phyloP scores from a whole-genome alignment of 2,329 filamentous ascomycete species.

The Botrytis porri region DNA sequence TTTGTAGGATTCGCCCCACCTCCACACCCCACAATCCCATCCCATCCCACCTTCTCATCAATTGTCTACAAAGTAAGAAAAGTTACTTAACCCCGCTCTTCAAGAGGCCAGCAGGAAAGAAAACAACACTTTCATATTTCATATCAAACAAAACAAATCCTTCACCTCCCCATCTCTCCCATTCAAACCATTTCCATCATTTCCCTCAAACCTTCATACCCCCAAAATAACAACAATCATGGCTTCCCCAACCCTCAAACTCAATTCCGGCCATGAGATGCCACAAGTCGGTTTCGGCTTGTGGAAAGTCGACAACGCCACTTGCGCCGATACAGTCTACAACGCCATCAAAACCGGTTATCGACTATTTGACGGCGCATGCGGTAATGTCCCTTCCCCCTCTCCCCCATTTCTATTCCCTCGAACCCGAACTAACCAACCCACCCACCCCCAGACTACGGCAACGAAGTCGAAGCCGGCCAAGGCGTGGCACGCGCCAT shows the following conservation, averaged over 20 bases:
- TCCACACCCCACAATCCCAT: background rate
- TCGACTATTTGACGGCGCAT: slow-evolving; percentile 59
- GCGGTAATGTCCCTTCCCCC: slow-evolving; percentile 41
- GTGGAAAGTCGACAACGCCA: slow-evolving; percentile 67
- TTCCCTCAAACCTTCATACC: no score
- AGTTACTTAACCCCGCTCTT: background rate
- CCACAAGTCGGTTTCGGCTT: slow-evolving; percentile 62
- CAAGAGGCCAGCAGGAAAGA: background rate
- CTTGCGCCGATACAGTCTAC: slow-evolving; percentile 66
- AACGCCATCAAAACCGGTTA: slow-evolving; percentile 60
- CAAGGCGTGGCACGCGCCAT: slow-evolving; percentile 76
- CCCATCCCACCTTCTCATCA: background rate
- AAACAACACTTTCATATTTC: slow-evolving; percentile 1
- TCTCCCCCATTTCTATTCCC: background rate
- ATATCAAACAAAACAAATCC: background rate
- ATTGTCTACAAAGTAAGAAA: background rate
- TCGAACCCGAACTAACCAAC: background rate
- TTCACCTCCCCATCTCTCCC: background rate
- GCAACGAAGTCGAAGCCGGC: slow-evolving; percentile 76
- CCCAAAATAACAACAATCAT: slow-evolving; percentile 27
- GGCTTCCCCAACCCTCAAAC: slow-evolving; percentile 42
- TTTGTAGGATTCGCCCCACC: background rate
- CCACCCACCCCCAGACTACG: slow-evolving; percentile 59
- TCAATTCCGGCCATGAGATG: slow-evolving; percentile 51
- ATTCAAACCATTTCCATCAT: background rate